phyloP scores from a whole-genome alignment of 306 rosid species.

The Cucurbita argyrosperma region DNA sequence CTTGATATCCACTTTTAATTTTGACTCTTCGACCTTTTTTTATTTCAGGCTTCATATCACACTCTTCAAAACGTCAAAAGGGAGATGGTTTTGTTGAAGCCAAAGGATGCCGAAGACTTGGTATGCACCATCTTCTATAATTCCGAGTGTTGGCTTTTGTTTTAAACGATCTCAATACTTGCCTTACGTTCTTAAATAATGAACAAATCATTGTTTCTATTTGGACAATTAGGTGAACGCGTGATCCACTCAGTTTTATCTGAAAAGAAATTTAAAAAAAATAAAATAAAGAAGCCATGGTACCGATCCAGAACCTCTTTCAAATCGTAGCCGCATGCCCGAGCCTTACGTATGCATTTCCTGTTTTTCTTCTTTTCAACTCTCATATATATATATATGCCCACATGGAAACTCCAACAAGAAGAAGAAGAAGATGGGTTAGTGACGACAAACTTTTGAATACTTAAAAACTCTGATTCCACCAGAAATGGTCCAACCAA shows the following conservation, averaged over 20 bases:
- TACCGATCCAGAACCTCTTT: constrained; percentile 9
- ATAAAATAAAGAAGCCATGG: constrained; percentile 54
- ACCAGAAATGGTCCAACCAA: background rate
- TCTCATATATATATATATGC: background rate
- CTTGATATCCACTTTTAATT: background rate
- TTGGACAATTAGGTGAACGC: constrained; percentile 45
- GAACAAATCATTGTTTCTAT: background rate
- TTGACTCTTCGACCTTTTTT: background rate
- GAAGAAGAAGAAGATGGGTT: constrained; percentile 23
- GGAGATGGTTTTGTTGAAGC: constrained; percentile 70
- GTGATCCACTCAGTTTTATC: constrained; percentile 63
- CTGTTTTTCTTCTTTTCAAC: background rate
- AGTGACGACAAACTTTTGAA: background rate
- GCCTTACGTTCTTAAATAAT: background rate
- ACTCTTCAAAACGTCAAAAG: constrained; percentile 29
- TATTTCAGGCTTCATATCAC: constrained; percentile 64
- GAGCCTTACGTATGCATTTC: background rate
- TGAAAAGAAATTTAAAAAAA: constrained; percentile 44
- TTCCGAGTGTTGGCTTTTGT: background rate
- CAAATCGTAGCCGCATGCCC: background rate
- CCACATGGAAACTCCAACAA: constrained; percentile 26
- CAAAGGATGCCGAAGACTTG: constrained; percentile 62
- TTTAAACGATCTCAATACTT: background rate
- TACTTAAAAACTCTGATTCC: background rate
- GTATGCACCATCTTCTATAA: constrained; percentile 19